Evolutionary conservation across 208 protist species (phyloP), one percentile per base, ranked within the genome.

Genomic region (Porcisia hertigi): DNA sequence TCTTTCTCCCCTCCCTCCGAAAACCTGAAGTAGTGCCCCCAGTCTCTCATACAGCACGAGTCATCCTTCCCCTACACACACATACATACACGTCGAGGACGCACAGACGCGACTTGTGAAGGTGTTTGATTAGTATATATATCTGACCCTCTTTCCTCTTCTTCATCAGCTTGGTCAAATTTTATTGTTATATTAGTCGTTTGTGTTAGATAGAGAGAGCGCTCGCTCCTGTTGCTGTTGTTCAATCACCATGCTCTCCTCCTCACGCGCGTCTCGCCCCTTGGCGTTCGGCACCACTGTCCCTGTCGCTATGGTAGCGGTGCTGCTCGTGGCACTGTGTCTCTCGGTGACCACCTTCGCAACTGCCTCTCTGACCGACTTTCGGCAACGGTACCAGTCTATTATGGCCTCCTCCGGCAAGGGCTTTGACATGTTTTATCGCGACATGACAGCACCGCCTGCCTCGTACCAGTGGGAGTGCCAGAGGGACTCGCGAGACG

Each of bases 371-470:
- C 11, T 81, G 5, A 3, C 18, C 20, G 69, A 36, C 25, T 81
- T 81, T 73, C n/a, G 65, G 5, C 18, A 25, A 52, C 54, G 76
- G 65, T 81, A 81, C 55, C 70, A 73, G 60, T 12, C 64, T 6
- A 75, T 81, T 2, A 81, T 81, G 77, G 77, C 75, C 70, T 47
- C 63, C 55, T 60, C 77, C 12, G 77, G 77, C 11, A 16, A 43
- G 4, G 77, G 77, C 23, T 81, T 81, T 25, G 25, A 71, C 57
- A 69, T 73, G 77, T 45, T 76, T 23, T 81, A 76, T 45, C 63
- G 73, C 14, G 77, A 81, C 45, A 74, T 74, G 63, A 74, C 70
- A 6, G 54, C 70, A 30, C 77, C 66, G 57, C 77, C 77, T 4
- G 30, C 65, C 0, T 60, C 77, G 8, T 81, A 76, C 55, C 55